Evolutionary conservation across 371 early-diverging fungal species (phyloP).

Genomic region (Conidiobolus incongruus): DNA sequence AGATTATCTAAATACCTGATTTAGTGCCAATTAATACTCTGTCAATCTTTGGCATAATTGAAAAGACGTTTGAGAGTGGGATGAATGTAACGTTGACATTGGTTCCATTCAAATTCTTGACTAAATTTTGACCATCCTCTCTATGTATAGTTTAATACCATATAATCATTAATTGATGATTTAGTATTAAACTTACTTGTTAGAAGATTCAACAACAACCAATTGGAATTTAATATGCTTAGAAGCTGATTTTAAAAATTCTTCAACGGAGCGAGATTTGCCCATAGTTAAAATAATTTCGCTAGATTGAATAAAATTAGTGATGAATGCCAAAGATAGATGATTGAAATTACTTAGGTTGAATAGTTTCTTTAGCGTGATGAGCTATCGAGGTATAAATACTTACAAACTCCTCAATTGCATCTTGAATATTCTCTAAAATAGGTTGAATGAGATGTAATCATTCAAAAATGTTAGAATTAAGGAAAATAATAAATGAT

Average conservation of each 20-base stretch:
- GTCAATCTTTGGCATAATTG: conserved; percentile 91
- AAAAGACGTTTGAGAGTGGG: conserved; percentile 83
- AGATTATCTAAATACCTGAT: conserved; percentile 34
- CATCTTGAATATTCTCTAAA: conserved; percentile 60
- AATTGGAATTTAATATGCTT: conserved; percentile 77
- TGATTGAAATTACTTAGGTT: conserved; percentile 41
- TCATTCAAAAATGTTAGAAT: too few species aligned
- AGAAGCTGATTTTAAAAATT: conserved; percentile 69
- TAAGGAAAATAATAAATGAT: too few species aligned
- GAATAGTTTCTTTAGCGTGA: conserved; percentile 68
- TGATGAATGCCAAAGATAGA: neutral
- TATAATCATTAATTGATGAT: neutral
- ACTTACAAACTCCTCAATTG: conserved; percentile 56
- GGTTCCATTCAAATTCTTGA: conserved; percentile 37
- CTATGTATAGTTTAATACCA: too few species aligned
- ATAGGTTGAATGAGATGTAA: too few species aligned
- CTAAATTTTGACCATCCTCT: conserved; percentile 70
- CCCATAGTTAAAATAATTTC: conserved; percentile 92
- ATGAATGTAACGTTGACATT: conserved; percentile 86
- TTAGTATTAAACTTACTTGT: conserved; percentile 29
- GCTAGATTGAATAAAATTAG: conserved; percentile 16
- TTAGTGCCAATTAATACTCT: conserved; percentile 90
- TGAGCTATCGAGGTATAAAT: conserved; percentile 45
- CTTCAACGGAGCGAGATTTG: conserved; percentile 60
- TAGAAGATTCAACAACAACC: conserved; percentile 77